Percentiles rank a stretch among this genome's conserved stretches.
Conservation (phyloP, 164 flowering plant genomes). For the Warburgia ugandensis region DNA sequence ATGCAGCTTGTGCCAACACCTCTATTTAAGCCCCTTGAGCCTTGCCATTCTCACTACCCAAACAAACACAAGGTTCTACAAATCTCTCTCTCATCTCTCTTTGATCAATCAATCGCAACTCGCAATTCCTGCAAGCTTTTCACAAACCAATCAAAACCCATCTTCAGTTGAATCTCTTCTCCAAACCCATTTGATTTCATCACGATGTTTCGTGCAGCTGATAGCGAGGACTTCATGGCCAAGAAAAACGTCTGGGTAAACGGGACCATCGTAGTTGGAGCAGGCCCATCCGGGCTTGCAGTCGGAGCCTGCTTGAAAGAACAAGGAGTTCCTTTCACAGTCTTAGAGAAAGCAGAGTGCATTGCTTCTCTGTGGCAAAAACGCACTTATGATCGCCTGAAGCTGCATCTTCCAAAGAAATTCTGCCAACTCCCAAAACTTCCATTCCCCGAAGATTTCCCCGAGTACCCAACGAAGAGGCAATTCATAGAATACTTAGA, state of each 20-base stretch:
- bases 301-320: constrained; percentile 58
- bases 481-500: constrained; percentile 81
- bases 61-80: neutral
- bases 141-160: constrained; percentile 1
- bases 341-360: constrained; percentile 74
- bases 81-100: constrained; percentile 6
- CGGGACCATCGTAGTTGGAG: constrained; percentile 86
- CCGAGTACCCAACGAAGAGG: constrained; percentile 65
- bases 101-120: neutral
- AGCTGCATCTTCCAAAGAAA: constrained; percentile 81
- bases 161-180: neutral
- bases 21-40: constrained; percentile 37
- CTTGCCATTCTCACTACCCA: constrained; percentile 27
- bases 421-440: constrained; percentile 71
- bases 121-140: too few species aligned
- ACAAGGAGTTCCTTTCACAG: constrained; percentile 73
- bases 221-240: constrained; percentile 25
- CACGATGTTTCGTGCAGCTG: constrained; percentile 24
- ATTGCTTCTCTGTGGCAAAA: constrained; percentile 88
- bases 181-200: too few species aligned
- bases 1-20: constrained; percentile 27
- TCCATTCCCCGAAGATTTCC: constrained; percentile 62
- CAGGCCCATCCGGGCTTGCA: constrained; percentile 83
- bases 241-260: constrained; percentile 62
- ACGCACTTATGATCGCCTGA: constrained; percentile 81